These are phyloP conservation scores for Zygoascus sp. DNA, from an alignment of 1,139 yeast genomes.

Conservation along the genomic window DNA sequence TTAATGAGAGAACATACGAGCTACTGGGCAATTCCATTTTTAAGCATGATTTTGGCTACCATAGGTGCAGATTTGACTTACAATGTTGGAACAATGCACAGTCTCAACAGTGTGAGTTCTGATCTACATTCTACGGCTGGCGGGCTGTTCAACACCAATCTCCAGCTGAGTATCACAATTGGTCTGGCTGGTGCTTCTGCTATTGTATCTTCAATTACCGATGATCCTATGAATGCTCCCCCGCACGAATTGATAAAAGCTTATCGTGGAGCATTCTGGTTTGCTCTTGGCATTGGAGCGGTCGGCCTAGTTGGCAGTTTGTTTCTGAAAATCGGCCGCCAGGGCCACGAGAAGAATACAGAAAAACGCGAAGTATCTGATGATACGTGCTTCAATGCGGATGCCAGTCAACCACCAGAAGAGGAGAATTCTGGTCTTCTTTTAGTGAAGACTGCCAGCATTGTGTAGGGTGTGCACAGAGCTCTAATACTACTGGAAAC, in stretches of 20 bases:
- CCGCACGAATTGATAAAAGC: constrained; percentile 31
- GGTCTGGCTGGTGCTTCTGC: constrained; percentile 42
- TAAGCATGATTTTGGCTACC: constrained; percentile 38
- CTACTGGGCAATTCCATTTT: constrained; percentile 44
- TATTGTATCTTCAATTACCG: constrained; percentile 32
- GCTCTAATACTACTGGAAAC: no score
- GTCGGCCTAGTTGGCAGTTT: constrained; percentile 33
- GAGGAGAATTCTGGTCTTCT: no score
- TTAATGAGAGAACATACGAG: constrained; percentile 34
- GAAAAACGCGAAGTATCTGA: no score
- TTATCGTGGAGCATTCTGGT: constrained; percentile 40
- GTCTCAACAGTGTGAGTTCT: constrained; percentile 39
- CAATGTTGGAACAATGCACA: constrained; percentile 41
- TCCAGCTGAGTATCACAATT: constrained; percentile 39
- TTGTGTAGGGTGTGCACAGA: no score
- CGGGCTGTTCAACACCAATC: constrained; percentile 43
- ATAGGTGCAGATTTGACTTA: constrained; percentile 46
- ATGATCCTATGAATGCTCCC: constrained; percentile 32
- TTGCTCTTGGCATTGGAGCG: constrained; percentile 38
- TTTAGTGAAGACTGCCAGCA: no score
- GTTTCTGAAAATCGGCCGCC: constrained; percentile 39
- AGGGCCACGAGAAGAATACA: constrained; percentile 20
- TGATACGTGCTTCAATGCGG: no score
- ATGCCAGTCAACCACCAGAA: no score
- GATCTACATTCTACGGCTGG: constrained; percentile 43